Evolutionary conservation across 371 early-diverging fungal genomes (phyloP), one percentile per base, ranked within the genome.

Genomic region (Quaeritorhiza haematococci): DNA sequence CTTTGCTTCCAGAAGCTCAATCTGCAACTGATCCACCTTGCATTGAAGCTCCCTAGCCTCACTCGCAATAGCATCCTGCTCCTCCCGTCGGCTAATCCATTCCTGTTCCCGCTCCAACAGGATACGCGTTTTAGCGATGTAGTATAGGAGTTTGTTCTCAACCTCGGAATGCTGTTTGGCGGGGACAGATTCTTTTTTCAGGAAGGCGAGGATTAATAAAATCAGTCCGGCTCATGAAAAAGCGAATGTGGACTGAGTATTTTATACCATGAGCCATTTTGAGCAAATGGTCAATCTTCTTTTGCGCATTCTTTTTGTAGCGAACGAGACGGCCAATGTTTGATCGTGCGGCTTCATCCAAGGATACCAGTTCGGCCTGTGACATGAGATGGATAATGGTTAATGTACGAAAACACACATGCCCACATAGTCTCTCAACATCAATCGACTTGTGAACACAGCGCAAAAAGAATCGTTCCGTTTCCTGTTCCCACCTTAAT

Each of bases 91-190:
- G 4, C 28, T 33, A 17, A 67, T 58, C 68, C 69, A 68, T n/a
- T 66, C 48, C 13, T 61, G 62, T 50, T 75, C 70, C 28, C 58
- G 41, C 19, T 72, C 70, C 4, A 72, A 49, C 15, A 74, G 59
- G 3, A 67, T 46, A 33, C 54, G 55, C 7, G 57, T 65, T 33
- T 69, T 63, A 2, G 75, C 54, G 8, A 56, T 59, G 26, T 67
- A 56, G 3, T 66, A 45, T 4, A 61, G 46, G 23, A 68, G n/a
- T 28, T 41, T 52, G 44, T 71, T 63, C 33, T 59, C 50, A 6
- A 66, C 33, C 24, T 44, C 30, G 2, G 30, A 33, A 35, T 64
- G 62, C 13, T 68, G 57, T 19, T 33, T 15, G 15, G 17, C n/a
- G 1, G 72, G 67, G 5, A 74, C 70, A 0, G 75, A 72, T 1